Percentiles rank a stretch among this genome's conserved stretches.
Evolutionary conservation across 2,329 filamentous ascomycete species (phyloP).

Genomic region (Zymoseptoria pseudotritici): DNA sequence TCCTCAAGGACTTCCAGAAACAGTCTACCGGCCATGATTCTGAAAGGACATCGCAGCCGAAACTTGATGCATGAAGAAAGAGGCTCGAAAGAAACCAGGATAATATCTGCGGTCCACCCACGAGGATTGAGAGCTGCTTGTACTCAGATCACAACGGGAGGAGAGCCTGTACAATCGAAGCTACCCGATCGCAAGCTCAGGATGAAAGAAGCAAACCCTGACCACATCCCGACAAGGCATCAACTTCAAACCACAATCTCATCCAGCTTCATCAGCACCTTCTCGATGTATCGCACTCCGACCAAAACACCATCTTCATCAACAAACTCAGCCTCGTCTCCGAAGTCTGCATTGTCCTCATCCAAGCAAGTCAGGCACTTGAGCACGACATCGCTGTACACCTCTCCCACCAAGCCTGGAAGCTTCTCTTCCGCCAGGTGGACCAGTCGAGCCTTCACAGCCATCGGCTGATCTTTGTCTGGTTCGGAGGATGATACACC

Average conservation of each 20-base stretch:
- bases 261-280: slow-evolving; percentile 15
- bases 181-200: too few species aligned
- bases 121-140: too few species aligned
- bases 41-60: too few species aligned
- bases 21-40: too few species aligned
- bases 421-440: slow-evolving; percentile 6
- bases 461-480: neutral
- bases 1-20: too few species aligned
- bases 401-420: slow-evolving; percentile 26
- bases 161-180: too few species aligned
- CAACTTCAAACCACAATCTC: neutral
- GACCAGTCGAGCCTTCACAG: slow-evolving; percentile 5
- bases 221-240: too few species aligned
- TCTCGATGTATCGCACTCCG: slow-evolving; percentile 18
- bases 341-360: slow-evolving; percentile 13
- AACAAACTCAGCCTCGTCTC: slow-evolving; percentile 7
- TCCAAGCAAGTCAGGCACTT: slow-evolving; percentile 29
- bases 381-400: slow-evolving; percentile 27
- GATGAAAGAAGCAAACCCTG: too few species aligned
- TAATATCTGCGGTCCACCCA: too few species aligned
- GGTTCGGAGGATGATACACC: neutral
- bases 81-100: too few species aligned
- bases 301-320: slow-evolving; percentile 12
- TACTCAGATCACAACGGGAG: too few species aligned
- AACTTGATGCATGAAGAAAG: too few species aligned